Evolutionary conservation across 305 asterid genomes (phyloP).

Genomic region (Rubia balearica): DNA sequence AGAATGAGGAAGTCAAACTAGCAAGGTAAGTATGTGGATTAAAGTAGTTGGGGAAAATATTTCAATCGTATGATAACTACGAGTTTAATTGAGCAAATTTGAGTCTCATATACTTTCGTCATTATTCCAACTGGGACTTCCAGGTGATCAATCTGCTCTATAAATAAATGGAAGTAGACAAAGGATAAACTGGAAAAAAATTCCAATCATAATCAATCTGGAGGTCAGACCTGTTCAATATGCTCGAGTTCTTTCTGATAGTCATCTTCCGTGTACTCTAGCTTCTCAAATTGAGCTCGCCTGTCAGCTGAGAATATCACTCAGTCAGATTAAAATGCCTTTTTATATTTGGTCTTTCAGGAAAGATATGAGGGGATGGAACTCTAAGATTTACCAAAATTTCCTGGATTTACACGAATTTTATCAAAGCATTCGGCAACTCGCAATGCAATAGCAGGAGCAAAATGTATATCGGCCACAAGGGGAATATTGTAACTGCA

Average conservation of each 20-base stretch:
- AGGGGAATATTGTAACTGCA: slow-evolving; percentile 96
- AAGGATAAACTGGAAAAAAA: background rate
- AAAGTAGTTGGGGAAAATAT: background rate
- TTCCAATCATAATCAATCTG: background rate
- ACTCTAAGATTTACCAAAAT: slow-evolving; percentile 59
- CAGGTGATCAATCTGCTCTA: background rate
- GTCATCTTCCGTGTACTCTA: slow-evolving; percentile 94
- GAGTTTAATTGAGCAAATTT: background rate
- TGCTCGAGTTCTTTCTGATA: slow-evolving; percentile 87
- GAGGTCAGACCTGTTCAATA: slow-evolving; percentile 56
- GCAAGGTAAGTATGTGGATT: background rate
- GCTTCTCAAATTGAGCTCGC: slow-evolving; percentile 91
- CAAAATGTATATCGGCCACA: slow-evolving; percentile 98
- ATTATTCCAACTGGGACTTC: background rate
- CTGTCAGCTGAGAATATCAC: slow-evolving; percentile 75
- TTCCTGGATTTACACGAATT: slow-evolving; percentile 98
- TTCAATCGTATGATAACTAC: background rate
- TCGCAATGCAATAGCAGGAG: slow-evolving; percentile 88
- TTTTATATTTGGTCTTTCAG: background rate
- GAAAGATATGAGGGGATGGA: slow-evolving; percentile 9
- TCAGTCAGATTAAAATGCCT: slow-evolving; percentile 15
- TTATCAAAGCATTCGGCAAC: slow-evolving; percentile 97
- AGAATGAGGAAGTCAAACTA: background rate
- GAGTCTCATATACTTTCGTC: background rate
- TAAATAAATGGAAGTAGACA: background rate